These are phyloP conservation scores for Prunella vulgaris DNA, from an alignment of 257 asterid genomes.

Conservation along the genomic window DNA sequence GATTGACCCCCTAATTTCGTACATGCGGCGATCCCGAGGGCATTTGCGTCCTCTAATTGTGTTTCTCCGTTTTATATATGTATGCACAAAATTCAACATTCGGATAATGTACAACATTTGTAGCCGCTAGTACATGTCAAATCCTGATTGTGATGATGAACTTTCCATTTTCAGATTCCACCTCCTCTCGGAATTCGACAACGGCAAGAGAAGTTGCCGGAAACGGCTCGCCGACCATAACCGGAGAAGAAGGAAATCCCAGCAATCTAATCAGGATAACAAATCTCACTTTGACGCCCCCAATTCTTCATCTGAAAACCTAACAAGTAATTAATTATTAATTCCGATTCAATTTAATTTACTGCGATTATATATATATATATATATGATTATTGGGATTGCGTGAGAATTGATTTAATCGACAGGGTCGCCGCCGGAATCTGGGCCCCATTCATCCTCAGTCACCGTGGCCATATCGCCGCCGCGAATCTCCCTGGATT, in stretches of 20 bases:
- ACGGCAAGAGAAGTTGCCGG: constrained; percentile 96
- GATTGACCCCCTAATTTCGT: constrained; percentile 32
- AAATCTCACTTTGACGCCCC: constrained; percentile 44
- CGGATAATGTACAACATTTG: constrained; percentile 12
- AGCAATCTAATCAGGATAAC: constrained; percentile 54
- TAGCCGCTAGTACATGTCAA: not conserved
- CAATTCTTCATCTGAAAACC: constrained; percentile 52
- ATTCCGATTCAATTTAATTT: too few relatives aligned
- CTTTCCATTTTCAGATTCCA: constrained; percentile 57
- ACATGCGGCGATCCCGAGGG: constrained; percentile 81
- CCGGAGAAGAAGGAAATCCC: constrained; percentile 79
- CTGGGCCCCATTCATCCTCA: constrained; percentile 62
- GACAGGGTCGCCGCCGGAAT: constrained; percentile 76
- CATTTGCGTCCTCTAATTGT: constrained; percentile 47
- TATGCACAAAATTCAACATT: too few relatives aligned
- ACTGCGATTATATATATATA: too few relatives aligned
- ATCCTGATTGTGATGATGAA: not conserved
- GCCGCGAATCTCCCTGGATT: constrained; percentile 73
- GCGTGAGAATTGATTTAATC: not conserved
- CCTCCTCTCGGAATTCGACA: constrained; percentile 80
- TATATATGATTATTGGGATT: too few relatives aligned
- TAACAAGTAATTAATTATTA: not conserved
- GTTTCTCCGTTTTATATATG: constrained; percentile 7
- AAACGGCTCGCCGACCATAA: constrained; percentile 94
- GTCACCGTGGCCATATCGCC: constrained; percentile 77